Conservation (phyloP, 2,329 filamentous ascomycete species). For the Zasmidium citrigriseum region DNA sequence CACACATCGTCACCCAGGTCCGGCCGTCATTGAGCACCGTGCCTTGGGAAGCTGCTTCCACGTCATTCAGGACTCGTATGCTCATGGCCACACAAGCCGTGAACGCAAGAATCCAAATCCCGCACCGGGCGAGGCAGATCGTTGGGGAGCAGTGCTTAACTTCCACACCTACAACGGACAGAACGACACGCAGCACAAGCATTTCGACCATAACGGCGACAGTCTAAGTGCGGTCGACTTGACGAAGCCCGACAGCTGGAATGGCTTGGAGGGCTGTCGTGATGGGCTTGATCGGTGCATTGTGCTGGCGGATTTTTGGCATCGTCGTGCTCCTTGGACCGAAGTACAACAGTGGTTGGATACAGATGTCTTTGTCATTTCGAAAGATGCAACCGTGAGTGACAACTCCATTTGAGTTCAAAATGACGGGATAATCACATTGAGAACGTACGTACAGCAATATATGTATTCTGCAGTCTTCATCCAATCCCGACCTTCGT, state of each 20-base stretch:
- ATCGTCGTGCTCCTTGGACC: slow-evolving; percentile 6
- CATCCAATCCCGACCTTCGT: no score
- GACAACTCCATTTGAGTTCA: no score
- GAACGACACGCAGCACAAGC: slow-evolving; percentile 9
- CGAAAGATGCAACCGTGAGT: slow-evolving; percentile 5
- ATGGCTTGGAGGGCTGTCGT: slow-evolving; percentile 10
- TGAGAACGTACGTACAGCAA: no score
- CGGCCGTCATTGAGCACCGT: slow-evolving; percentile 6
- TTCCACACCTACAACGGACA: slow-evolving; percentile 12
- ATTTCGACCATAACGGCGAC: slow-evolving; percentile 8
- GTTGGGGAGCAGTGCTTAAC: slow-evolving; percentile 5
- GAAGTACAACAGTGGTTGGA: slow-evolving; percentile 3
- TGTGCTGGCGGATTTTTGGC: slow-evolving; percentile 10
- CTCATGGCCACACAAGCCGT: slow-evolving; percentile 5
- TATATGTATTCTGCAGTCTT: no score
- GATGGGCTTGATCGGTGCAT: slow-evolving; percentile 9
- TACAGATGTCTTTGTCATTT: slow-evolving; percentile 4
- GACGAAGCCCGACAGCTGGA: slow-evolving; percentile 2
- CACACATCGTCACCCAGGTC: slow-evolving; percentile 3
- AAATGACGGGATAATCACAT: no score
- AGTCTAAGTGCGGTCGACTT: slow-evolving; percentile 5
- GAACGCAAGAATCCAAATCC: slow-evolving; percentile 3
- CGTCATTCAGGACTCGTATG: slow-evolving; percentile 11
- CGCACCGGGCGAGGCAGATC: no score
- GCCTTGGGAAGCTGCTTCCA: slow-evolving; percentile 10